These are phyloP conservation scores for Somion occarium DNA, from an alignment of 1,284 basidiomycete species.

Conservation along the genomic window DNA sequence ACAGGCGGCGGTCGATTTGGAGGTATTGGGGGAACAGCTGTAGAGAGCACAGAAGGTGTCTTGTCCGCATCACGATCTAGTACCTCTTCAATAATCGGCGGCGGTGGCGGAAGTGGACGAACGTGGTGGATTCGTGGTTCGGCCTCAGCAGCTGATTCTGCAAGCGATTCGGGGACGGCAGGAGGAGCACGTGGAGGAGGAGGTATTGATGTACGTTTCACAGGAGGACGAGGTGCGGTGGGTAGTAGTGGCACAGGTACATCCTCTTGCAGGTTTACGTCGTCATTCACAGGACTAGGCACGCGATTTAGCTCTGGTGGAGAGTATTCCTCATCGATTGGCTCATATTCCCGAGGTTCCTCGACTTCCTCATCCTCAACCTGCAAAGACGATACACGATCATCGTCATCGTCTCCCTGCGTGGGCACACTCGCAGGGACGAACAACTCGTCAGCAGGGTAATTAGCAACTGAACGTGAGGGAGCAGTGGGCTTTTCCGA, in stretches of 20 bases:
- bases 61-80: background rate
- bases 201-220: conserved; percentile 14
- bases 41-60: background rate
- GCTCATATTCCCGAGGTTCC: background rate
- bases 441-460: too few species aligned
- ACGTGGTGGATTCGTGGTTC: background rate
- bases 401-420: conserved; percentile 7
- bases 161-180: background rate
- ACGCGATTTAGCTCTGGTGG: conserved; percentile 1
- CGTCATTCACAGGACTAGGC: background rate
- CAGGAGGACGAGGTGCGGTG: background rate
- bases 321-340: background rate
- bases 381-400: conserved; percentile 2
- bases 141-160: background rate
- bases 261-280: background rate
- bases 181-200: conserved; percentile 16
- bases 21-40: background rate
- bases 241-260: background rate
- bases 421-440: too few species aligned
- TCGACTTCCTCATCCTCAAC: conserved; percentile 9
- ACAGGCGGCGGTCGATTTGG: background rate
- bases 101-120: conserved; percentile 10
- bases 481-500: background rate
- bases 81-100: conserved; percentile 5
- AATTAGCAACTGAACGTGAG: too few species aligned